These are phyloP conservation scores for Bretschneidera sinensis DNA, from an alignment of 345 rosid species.

Conservation along the genomic window DNA sequence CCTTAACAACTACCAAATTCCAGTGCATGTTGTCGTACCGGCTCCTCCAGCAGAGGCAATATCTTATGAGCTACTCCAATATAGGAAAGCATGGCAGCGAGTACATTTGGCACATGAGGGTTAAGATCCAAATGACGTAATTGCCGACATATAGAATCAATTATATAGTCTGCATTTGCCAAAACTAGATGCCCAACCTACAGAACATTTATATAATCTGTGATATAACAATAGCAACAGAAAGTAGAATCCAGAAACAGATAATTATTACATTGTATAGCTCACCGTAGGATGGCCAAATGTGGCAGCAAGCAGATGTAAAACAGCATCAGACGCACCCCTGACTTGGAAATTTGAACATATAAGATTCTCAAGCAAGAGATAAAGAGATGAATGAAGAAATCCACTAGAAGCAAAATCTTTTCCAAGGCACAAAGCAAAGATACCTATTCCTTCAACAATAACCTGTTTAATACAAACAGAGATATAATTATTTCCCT, in stretches of 20 bases:
- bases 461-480: constrained; percentile 47
- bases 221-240: constrained; percentile 5
- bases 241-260: constrained; percentile 6
- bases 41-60: constrained; percentile 84
- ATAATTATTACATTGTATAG: constrained; percentile 10
- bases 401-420: constrained; percentile 78
- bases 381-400: constrained; percentile 83
- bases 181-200: constrained; percentile 88
- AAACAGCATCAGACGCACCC: constrained; percentile 71
- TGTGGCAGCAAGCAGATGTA: constrained; percentile 56
- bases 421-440: constrained; percentile 65
- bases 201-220: too few species aligned
- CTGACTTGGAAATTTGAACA: constrained; percentile 68
- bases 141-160: constrained; percentile 89
- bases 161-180: constrained; percentile 84
- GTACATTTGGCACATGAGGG: constrained; percentile 86
- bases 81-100: constrained; percentile 93
- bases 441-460: constrained; percentile 80
- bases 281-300: constrained; percentile 70
- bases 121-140: constrained; percentile 86
- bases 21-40: constrained; percentile 40
- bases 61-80: constrained; percentile 77
- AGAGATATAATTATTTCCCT: constrained; percentile 7
- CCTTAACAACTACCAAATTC: not conserved
- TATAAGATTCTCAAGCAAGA: constrained; percentile 79